A percentile compares a stretch with the other conserved stretches of the same genome.
Evolutionary conservation across 148 eudicot species (phyloP).

Genomic region (Polygonum aviculare): DNA sequence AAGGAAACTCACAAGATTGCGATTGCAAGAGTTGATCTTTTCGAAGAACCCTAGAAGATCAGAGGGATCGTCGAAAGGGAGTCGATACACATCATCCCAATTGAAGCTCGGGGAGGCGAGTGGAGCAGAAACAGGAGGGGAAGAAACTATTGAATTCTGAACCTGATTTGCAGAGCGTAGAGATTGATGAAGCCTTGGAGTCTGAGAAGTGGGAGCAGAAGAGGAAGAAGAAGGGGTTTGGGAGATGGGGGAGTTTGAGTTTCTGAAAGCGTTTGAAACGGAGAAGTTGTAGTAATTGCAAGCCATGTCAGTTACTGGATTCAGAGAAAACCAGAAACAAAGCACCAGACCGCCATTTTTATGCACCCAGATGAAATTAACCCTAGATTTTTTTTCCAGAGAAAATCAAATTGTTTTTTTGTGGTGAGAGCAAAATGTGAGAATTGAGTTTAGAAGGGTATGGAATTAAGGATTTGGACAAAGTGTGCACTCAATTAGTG

Average conservation of each 20-base stretch:
- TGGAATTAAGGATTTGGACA: background rate
- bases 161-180: background rate
- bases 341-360: background rate
- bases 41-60: conserved; percentile 50
- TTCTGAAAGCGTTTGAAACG: background rate
- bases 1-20: conserved; percentile 35
- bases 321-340: background rate
- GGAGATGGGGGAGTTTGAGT: background rate
- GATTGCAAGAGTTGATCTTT: conserved; percentile 55
- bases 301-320: conserved; percentile 3
- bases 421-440: background rate
- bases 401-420: background rate
- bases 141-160: background rate
- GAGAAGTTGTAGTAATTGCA: conserved; percentile 4
- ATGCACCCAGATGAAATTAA: background rate
- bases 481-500: background rate
- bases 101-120: conserved; percentile 25
- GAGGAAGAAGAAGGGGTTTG: background rate
- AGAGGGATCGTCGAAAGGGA: conserved; percentile 31
- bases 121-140: background rate
- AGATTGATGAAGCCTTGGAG: background rate
- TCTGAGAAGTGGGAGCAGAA: background rate
- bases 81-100: conserved; percentile 62
- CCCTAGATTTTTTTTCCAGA: background rate
- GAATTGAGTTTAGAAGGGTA: background rate